phyloP scores from a whole-genome alignment of 345 rosid genomes.

The Erodium maritimum region DNA sequence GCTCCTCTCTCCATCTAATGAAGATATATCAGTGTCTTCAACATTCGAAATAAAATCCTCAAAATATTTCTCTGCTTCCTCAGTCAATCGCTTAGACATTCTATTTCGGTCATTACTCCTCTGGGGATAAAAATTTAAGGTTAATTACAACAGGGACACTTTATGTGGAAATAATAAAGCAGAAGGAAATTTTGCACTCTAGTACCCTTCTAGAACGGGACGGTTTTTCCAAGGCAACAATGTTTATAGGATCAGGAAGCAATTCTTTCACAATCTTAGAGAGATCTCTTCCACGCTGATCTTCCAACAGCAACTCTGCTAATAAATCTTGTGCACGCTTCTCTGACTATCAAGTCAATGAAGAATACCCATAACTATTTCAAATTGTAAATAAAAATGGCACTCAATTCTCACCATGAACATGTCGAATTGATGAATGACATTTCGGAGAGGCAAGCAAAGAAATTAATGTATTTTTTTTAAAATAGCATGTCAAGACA shows the following conservation, averaged over 20 bases:
- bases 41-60: constrained; percentile 82
- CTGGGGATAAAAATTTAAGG: no score
- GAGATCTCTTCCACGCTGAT: constrained; percentile 51
- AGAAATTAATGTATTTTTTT: no score
- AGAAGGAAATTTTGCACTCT: no score
- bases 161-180: no score
- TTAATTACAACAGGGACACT: no score
- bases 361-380: constrained; percentile 2
- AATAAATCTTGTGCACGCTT: constrained; percentile 56
- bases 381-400: background rate
- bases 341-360: constrained; percentile 50
- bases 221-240: constrained; percentile 28
- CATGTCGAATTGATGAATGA: background rate
- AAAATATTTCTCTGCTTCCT: constrained; percentile 79
- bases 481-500: no score
- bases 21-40: constrained; percentile 91
- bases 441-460: background rate
- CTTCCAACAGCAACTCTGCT: constrained; percentile 57
- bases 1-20: constrained; percentile 84
- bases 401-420: background rate
- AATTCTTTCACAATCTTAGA: constrained; percentile 50
- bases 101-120: constrained; percentile 66
- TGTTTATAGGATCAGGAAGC: constrained; percentile 37
- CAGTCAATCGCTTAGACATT: constrained; percentile 62
- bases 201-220: constrained; percentile 39